phyloP scores from a whole-genome alignment of 2,329 filamentous ascomycete species.

The Tolypocladium pustulatum region DNA sequence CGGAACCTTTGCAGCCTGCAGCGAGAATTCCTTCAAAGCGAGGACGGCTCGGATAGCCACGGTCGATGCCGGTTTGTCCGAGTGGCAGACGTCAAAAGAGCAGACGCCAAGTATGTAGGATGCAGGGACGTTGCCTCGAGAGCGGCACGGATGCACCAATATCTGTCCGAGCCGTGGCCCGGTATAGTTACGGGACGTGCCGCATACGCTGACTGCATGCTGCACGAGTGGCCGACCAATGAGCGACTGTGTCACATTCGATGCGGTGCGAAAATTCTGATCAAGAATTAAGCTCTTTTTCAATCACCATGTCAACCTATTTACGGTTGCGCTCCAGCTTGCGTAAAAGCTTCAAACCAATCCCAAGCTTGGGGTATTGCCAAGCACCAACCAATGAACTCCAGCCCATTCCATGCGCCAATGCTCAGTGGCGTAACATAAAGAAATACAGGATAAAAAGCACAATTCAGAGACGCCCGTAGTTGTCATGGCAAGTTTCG shows the following conservation, averaged over 20 bases:
- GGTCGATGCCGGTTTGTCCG: background rate
- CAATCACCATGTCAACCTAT: slow-evolving; percentile 6
- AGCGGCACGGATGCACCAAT: background rate
- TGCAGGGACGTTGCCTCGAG: background rate
- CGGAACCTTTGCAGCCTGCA: background rate
- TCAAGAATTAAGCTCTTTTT: background rate
- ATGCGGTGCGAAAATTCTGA: background rate
- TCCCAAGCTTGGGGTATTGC: background rate
- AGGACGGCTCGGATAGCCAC: background rate
- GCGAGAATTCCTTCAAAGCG: background rate
- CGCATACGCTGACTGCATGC: background rate
- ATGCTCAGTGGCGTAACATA: slow-evolving; percentile 8
- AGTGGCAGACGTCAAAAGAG: background rate
- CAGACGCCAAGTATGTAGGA: background rate
- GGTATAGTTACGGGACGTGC: background rate
- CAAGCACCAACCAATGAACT: slow-evolving; percentile 3
- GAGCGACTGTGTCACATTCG: background rate
- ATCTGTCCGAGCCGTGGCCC: background rate
- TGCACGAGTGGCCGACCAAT: background rate
- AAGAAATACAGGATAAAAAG: background rate
- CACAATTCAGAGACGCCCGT: background rate
- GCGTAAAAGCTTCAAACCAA: background rate
- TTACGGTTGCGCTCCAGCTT: background rate
- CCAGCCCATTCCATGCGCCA: slow-evolving; percentile 10
- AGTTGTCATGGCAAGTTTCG: slow-evolving; percentile 4